Evolutionary conservation across 2,329 filamentous ascomycete species (phyloP).

Genomic region (Fusarium caatingaense): DNA sequence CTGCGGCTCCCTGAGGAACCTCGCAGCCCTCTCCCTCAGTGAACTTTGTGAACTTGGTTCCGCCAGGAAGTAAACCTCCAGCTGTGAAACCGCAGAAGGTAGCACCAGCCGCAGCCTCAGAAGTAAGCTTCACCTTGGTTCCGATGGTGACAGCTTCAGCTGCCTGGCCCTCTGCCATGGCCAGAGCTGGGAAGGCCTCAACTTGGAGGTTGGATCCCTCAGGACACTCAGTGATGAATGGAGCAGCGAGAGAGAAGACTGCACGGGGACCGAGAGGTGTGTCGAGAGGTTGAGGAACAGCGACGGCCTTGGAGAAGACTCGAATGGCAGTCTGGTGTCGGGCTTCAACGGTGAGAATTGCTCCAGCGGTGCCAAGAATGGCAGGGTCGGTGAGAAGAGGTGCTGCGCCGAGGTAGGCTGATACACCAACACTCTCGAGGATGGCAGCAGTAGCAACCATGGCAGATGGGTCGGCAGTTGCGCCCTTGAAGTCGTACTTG

Average conservation of each 20-base stretch:
- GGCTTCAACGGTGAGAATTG: constrained; percentile 78
- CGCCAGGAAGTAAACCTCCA: constrained; percentile 65
- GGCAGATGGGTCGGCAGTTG: constrained; percentile 70
- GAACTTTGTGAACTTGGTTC: constrained; percentile 70
- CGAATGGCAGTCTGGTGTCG: constrained; percentile 81
- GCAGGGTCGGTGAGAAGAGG: constrained; percentile 69
- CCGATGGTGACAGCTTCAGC: constrained; percentile 53
- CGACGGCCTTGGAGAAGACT: constrained; percentile 63
- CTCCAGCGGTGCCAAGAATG: constrained; percentile 74
- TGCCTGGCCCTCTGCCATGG: constrained; percentile 60
- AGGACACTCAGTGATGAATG: constrained; percentile 79
- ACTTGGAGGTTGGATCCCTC: constrained; percentile 69
- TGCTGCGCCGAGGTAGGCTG: constrained; percentile 78
- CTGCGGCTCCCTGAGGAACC: constrained; percentile 70
- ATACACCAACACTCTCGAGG: constrained; percentile 78
- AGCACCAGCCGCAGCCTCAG: constrained; percentile 61
- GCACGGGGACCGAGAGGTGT: constrained; percentile 74
- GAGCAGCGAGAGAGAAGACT: constrained; percentile 78
- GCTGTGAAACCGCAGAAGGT: constrained; percentile 76
- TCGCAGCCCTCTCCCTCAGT: constrained; percentile 63
- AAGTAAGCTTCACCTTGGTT: constrained; percentile 56
- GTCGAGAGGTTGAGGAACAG: constrained; percentile 77
- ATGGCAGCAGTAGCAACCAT: constrained; percentile 78
- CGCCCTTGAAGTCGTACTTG: constrained; percentile 80
- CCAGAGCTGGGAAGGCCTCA: constrained; percentile 69